Conservation (phyloP, 345 rosid genomes). For the Populus ilicifolia region DNA sequence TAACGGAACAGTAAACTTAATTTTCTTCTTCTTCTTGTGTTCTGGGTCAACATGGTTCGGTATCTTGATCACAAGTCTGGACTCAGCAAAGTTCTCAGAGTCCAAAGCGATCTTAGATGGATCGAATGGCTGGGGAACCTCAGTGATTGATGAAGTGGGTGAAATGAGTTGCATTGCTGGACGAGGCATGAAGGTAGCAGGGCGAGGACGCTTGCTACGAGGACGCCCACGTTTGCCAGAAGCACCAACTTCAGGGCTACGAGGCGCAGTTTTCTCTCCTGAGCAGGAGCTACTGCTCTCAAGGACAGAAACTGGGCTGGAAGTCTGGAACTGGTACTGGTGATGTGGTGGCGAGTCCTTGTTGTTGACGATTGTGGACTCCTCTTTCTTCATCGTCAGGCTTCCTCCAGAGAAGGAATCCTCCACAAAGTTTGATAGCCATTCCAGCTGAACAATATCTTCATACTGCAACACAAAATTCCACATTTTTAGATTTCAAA, state of each 20-base stretch:
- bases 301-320: constrained; percentile 86
- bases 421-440: constrained; percentile 66
- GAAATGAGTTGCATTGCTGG: constrained; percentile 45
- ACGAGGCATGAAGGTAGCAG: constrained; percentile 57
- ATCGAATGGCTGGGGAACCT: constrained; percentile 14
- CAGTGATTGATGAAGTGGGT: constrained; percentile 33
- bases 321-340: constrained; percentile 56
- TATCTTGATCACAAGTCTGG: constrained; percentile 57
- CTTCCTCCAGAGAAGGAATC: constrained; percentile 78
- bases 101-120: constrained; percentile 38
- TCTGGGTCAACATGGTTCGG: constrained; percentile 56
- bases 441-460: constrained; percentile 84
- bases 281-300: constrained; percentile 88
- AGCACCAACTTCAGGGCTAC: constrained; percentile 39
- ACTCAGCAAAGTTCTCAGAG: constrained; percentile 56
- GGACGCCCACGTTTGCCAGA: constrained; percentile 65
- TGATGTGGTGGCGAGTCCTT: constrained; percentile 43
- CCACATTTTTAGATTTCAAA: background rate
- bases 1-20: constrained; percentile 43
- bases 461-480: constrained; percentile 56
- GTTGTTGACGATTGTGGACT: constrained; percentile 25
- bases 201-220: constrained; percentile 93
- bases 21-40: constrained; percentile 73
- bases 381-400: constrained; percentile 53
- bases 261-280: constrained; percentile 41